A percentile compares a stretch with the other conserved stretches of the same genome.
These are phyloP conservation scores for Debaryomyces sp. DNA, from an alignment of 1,139 yeast genomes.

Conservation along the genomic window DNA sequence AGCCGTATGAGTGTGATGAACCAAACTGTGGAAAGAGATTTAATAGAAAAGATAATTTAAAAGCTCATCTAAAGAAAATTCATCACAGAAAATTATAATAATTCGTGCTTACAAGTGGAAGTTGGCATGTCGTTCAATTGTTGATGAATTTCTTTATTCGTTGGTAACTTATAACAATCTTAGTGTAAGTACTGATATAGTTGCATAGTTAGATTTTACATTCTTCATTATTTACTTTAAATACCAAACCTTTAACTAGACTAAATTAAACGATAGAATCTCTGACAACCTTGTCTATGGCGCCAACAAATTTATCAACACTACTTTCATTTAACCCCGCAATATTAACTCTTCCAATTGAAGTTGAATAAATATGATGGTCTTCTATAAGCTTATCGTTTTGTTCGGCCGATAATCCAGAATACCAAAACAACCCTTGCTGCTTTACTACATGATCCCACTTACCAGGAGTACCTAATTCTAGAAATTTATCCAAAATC, in stretches of 20 bases:
- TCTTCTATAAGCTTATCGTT: constrained; percentile 31
- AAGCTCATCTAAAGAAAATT: constrained; percentile 69
- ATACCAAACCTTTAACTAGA: not conserved
- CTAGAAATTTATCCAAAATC: constrained; percentile 29
- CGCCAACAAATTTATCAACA: constrained; percentile 36
- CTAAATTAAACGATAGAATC: constrained; percentile 4
- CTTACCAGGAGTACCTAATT: constrained; percentile 44
- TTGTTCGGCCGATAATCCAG: constrained; percentile 41
- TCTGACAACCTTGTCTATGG: constrained; percentile 45
- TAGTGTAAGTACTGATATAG: not conserved
- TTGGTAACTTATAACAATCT: not conserved
- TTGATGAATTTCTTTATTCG: not conserved
- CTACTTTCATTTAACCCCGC: constrained; percentile 45
- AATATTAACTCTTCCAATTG: constrained; percentile 44
- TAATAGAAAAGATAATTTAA: constrained; percentile 67
- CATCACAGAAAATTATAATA: constrained; percentile 33
- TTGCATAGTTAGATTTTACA: constrained; percentile 7
- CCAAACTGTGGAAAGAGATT: constrained; percentile 78
- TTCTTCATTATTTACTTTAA: not conserved
- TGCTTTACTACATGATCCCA: constrained; percentile 43
- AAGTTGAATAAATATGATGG: constrained; percentile 40
- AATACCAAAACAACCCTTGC: constrained; percentile 48
- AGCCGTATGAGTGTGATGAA: constrained; percentile 78
- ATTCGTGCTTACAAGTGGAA: not conserved
- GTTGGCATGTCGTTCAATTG: too few relatives aligned